Evolutionary conservation across 1,284 basidiomycete genomes (phyloP), one percentile per base, ranked within the genome.

Genomic region (Malassezia brasiliensis): DNA sequence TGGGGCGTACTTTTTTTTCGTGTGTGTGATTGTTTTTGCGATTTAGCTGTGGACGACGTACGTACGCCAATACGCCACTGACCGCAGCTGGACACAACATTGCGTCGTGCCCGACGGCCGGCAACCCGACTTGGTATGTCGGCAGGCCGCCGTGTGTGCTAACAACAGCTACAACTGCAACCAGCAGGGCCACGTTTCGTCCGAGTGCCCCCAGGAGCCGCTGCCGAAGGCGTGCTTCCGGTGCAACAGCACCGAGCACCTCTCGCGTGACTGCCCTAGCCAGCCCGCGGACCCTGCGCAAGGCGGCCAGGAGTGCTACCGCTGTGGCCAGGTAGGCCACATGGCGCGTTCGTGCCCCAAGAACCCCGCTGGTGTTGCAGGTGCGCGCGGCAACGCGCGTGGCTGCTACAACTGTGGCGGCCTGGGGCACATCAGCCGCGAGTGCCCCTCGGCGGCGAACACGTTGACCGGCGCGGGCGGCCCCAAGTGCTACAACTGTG

Each of bases 341-440:
- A 66, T 69, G 22, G 69, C 69, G 36, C 69, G 69, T 38, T 53
- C 47, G 50, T 71, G 69, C 62, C 69, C 67, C n/a, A 52, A 56
- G 37, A 61, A 53, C 36, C 14, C 46, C 28, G 39, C 57, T 17
- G 59, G 55, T 37, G 60, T 53, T 19, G 50, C 51, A n/a, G 34
- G 44, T n/a, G 42, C 52, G 22, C 62, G 64, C 25, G 62, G 60
- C 14, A 6, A 45, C 19, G 25, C 59, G 19, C 64, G 66, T 46
- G 62, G 59, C 58, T 68, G 68, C 65, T 71, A 67, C 65, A 68
- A 68, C 62, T 72, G 69, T 58, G 69, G 69, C 49, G 67, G 67
- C 49, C 50, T 66, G 41, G 69, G 69, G 37, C 69, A 72, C 65
- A 45, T 72, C 36, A 62, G 59, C 41, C 69, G 69, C 46, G 69